Base-by-base conservation (phyloP, 1,139 yeast species). In the Eremothecium cymbalariae region DNA sequence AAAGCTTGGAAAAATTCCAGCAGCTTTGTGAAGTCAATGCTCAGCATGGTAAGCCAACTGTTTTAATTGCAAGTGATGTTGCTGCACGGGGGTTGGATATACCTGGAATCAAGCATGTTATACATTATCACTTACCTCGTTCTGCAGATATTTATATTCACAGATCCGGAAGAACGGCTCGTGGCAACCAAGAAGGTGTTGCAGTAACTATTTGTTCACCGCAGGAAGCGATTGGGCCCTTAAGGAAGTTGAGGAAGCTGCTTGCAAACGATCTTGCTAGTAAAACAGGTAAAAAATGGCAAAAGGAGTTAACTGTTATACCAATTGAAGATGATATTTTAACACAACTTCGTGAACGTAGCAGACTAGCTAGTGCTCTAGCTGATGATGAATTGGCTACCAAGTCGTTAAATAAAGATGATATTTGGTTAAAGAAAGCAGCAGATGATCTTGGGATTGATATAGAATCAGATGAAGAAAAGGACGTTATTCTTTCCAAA, bases 21-120 rank as follows among this genome's bases (percentile, higher is more conserved):
- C 70, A 65, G 33, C 71, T 77, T 19, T 64, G 72, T 50, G 57
- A 68, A 50, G 65, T 63, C 42, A 61, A 67, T 38, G 37, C 35
- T 12, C 25, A 19, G 2, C 28, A 41, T 6, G 47, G 49, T 15
- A 68, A 67, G 44, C 70, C 83, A 2, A 72, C 85, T 0, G 88
- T 90, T 2, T 66, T 93, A 36, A 74, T 93, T 36, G 95, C 97
- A 1, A 85, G 97, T 2, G 99, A 90, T 60, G 97, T 90, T 34
- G 98, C 99, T 2, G 98, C 99, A 5, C 75, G 99, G 65, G 99
- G 99, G 41, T 69, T 93, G 42, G 99, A 93, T 67, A 85, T 93
- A 40, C 82, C 95, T 2, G 72, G 73, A 32, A 88, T 93, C 36
- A 82, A 86, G 51, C 98, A 90, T 57, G 98, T 93, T 27, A 85